phyloP scores from a whole-genome alignment of 176 grass and related monocot species.

The Paspalum notatum region DNA sequence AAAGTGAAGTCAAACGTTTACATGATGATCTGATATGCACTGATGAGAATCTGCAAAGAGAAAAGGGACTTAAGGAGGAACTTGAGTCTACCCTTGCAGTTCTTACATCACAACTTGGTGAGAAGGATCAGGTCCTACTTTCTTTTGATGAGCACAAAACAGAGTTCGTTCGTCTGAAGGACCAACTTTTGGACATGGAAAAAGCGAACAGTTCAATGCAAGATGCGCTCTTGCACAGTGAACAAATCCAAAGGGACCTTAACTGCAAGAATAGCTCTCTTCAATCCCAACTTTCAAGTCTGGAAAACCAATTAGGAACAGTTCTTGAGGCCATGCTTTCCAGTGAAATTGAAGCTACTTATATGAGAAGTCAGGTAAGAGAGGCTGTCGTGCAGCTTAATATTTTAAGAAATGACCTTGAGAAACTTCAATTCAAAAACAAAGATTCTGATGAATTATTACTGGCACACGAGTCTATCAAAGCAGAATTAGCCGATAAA shows the following conservation, averaged over 20 bases:
- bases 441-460: slow-evolving; percentile 47
- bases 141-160: slow-evolving; percentile 76
- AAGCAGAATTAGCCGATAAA: slow-evolving; percentile 58
- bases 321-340: slow-evolving; percentile 61
- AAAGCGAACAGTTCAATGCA: slow-evolving; percentile 72
- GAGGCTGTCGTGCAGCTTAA: slow-evolving; percentile 52
- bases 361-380: slow-evolving; percentile 63
- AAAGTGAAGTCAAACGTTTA: slow-evolving; percentile 72
- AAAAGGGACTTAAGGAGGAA: slow-evolving; percentile 61
- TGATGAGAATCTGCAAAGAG: slow-evolving; percentile 53
- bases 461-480: slow-evolving; percentile 34
- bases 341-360: slow-evolving; percentile 73
- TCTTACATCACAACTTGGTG: slow-evolving; percentile 69
- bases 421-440: slow-evolving; percentile 53
- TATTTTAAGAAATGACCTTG: slow-evolving; percentile 55
- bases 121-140: slow-evolving; percentile 69
- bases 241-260: slow-evolving; percentile 63
- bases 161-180: slow-evolving; percentile 56
- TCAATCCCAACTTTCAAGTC: slow-evolving; percentile 42
- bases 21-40: slow-evolving; percentile 43
- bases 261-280: slow-evolving; percentile 52
- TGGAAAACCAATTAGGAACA: slow-evolving; percentile 63
- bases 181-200: slow-evolving; percentile 57
- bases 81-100: slow-evolving; percentile 66
- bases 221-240: slow-evolving; percentile 57